Evolutionary conservation across 306 rosid genomes (phyloP), one percentile per base, ranked within the genome.

Genomic region (Ammopiptanthus mongolicus): DNA sequence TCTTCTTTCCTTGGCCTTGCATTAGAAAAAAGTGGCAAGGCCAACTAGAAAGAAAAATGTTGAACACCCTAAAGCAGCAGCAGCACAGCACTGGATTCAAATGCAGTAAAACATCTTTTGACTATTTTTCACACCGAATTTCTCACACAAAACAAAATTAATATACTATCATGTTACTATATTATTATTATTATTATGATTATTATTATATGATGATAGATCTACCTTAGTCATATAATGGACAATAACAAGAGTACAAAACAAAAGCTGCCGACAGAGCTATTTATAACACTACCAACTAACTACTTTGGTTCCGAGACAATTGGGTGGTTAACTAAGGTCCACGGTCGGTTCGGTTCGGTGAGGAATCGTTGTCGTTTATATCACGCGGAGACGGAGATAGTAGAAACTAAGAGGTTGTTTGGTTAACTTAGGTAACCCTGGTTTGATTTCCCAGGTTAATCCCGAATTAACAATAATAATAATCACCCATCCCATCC

Each of bases 341-440:
- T 52, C 42, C 65, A 57, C 31, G 78, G 74, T 78, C 66, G 74
- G 75, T 73, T 69, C 2, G 76, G 46, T 63, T 80, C n/a, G 87
- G 82, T 65, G 62, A 53, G 69, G 31, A 69, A 65, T 70, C 79
- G 39, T 74, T 70, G 81, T 81, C 82, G 48, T 75, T 65, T 28
- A 17, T 65, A 64, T 53, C 74, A 64, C 65, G 71, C 5, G 28
- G 28, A 25, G 3, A 25, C 28, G 44, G 22, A 15, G 2, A 44
- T 44, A 44, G 50, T 44, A 44, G 50, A 44, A 12, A n/a, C 28
- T 33, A 33, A 21, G 5, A 37, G 4, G 74, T 66, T 62, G 68
- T 75, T 57, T 76, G 87, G 86, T 82, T 80, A 69, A 84, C 68
- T 57, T 18, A 41, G 29, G 14, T 44, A 86, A 80, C 95, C 76